Evolutionary conservation across 2,329 filamentous ascomycete genomes (phyloP).

Genomic region (Ophiostoma sp.): DNA sequence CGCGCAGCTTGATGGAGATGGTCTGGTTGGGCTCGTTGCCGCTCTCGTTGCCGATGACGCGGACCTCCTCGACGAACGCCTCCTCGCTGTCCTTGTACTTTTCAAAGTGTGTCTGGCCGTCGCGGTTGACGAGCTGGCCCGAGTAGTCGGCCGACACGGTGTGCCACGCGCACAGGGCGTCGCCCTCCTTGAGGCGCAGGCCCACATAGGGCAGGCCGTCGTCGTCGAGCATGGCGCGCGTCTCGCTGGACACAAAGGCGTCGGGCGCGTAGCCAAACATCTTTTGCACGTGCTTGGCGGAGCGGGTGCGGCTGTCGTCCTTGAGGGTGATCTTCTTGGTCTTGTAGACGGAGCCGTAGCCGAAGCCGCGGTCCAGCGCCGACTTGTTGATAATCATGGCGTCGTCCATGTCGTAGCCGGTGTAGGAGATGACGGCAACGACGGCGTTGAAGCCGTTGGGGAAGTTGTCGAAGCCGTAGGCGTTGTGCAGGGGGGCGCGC

Average conservation of each 20-base stretch:
- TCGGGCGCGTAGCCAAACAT: constrained; percentile 88
- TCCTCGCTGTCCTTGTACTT: constrained; percentile 91
- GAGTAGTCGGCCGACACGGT: constrained; percentile 75
- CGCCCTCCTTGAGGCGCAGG: constrained; percentile 69
- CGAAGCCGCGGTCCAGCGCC: constrained; percentile 90
- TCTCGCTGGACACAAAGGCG: constrained; percentile 63
- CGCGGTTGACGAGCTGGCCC: constrained; percentile 75
- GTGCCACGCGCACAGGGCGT: constrained; percentile 84
- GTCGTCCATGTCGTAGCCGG: constrained; percentile 99
- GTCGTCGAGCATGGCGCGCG: constrained; percentile 69
- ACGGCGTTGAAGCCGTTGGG: constrained; percentile 94
- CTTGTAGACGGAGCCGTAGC: constrained; percentile 95
- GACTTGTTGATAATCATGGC: constrained; percentile 99
- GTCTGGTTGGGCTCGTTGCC: constrained; percentile 80
- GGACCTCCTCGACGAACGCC: constrained; percentile 87
- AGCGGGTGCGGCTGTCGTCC: constrained; percentile 65
- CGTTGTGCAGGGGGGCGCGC: constrained; percentile 85
- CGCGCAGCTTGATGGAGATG: constrained; percentile 85
- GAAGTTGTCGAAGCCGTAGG: constrained; percentile 96
- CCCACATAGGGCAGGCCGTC: constrained; percentile 85
- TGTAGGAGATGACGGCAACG: constrained; percentile 97
- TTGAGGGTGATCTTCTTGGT: constrained; percentile 86
- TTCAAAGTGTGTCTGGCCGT: constrained; percentile 79
- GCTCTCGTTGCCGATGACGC: constrained; percentile 78
- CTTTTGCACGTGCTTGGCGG: constrained; percentile 65